Conservation (phyloP, 257 asterid species). For the Plantago ovata region DNA sequence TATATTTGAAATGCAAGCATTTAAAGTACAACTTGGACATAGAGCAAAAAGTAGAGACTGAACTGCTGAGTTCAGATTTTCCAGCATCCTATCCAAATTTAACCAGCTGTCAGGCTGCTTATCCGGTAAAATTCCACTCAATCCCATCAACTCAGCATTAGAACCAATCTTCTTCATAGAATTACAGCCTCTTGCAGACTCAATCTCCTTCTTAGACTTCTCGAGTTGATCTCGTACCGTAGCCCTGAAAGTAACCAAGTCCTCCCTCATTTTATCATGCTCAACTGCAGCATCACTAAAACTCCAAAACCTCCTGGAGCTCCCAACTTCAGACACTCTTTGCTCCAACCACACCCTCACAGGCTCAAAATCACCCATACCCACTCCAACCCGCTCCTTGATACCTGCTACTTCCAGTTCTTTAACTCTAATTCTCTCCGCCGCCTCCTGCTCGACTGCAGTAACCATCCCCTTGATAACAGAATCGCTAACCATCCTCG, state of each 20-base stretch:
- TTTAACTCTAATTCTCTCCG: slow-evolving; percentile 55
- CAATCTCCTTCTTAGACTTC: slow-evolving; percentile 48
- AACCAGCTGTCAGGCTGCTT: slow-evolving; percentile 43
- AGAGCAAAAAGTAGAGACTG: slow-evolving; percentile 39
- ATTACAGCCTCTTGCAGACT: slow-evolving; percentile 32
- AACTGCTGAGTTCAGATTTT: slow-evolving; percentile 38
- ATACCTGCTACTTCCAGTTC: slow-evolving; percentile 55
- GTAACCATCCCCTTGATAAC: slow-evolving; percentile 79
- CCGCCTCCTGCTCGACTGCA: slow-evolving; percentile 79
- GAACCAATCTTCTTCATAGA: slow-evolving; percentile 43
- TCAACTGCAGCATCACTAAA: slow-evolving; percentile 25
- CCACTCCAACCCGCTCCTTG: slow-evolving; percentile 33
- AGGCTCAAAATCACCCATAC: slow-evolving; percentile 18
- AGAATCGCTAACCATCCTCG: slow-evolving; percentile 83
- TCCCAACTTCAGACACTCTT: background rate
- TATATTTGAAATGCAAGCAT: too few species aligned
- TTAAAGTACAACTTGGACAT: too few species aligned
- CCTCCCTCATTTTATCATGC: slow-evolving; percentile 43
- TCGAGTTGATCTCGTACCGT: slow-evolving; percentile 42
- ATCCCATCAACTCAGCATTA: slow-evolving; percentile 51
- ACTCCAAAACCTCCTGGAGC: slow-evolving; percentile 20
- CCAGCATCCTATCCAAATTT: slow-evolving; percentile 35
- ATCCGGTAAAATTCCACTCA: slow-evolving; percentile 49
- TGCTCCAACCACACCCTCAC: too few species aligned
- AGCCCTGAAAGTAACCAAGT: slow-evolving; percentile 33